These are phyloP conservation scores for Coelastrella sp. DNA, from an alignment of 139 green algal species.

Conservation along the genomic window DNA sequence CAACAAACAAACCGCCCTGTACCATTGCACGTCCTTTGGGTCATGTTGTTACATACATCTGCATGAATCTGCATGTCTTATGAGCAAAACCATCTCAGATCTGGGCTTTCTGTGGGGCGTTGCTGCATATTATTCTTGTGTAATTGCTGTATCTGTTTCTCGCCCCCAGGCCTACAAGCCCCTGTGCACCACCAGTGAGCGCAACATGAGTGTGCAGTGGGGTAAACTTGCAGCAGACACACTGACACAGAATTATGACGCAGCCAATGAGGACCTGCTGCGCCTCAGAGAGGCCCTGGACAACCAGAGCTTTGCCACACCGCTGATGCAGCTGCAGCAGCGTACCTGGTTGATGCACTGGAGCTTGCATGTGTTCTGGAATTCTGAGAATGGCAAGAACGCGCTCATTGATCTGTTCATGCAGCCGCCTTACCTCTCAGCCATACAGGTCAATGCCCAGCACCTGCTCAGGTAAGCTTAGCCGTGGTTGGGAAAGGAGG, in stretches of 20 bases:
- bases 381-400: conserved; percentile 96
- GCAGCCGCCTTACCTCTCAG: conserved; percentile 85
- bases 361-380: conserved; percentile 98
- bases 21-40: no score
- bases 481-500: no score
- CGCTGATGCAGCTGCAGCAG: conserved; percentile 94
- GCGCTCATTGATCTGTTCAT: conserved; percentile 97
- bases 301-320: conserved; percentile 86
- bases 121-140: neutral
- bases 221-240: conserved; percentile 97
- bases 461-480: conserved; percentile 34
- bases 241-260: conserved; percentile 80
- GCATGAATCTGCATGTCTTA: no score
- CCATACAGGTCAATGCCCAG: conserved; percentile 63
- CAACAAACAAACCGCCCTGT: no score
- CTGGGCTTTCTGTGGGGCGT: no score
- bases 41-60: no score
- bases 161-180: conserved; percentile 90
- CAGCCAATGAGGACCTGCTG: conserved; percentile 91
- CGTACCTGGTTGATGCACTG: conserved; percentile 99
- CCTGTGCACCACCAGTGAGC: conserved; percentile 88
- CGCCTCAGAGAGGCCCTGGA: conserved; percentile 96
- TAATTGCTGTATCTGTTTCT: no score
- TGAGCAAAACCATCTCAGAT: no score
- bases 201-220: conserved; percentile 91